A percentile compares a stretch with the other conserved stretches of the same genome.
phyloP scores from a whole-genome alignment of 805 yeast genomes.

The Yarrowia porcina region DNA sequence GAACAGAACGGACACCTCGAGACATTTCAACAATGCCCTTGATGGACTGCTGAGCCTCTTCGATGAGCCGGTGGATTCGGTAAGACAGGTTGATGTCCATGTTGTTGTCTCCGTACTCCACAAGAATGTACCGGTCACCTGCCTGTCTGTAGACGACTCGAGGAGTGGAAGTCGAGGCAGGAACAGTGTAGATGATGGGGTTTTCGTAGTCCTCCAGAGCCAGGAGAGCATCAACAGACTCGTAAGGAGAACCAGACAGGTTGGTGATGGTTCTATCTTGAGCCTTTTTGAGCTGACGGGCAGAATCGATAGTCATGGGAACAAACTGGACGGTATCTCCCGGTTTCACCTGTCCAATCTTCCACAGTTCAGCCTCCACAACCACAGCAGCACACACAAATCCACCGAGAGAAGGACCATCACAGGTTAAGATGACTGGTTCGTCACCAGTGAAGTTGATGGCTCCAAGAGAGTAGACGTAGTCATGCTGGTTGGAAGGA shows the following conservation, averaged over 20 bases:
- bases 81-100: slow-evolving; percentile 84
- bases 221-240: slow-evolving; percentile 61
- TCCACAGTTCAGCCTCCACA: slow-evolving; percentile 96
- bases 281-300: slow-evolving; percentile 56
- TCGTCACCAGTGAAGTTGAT: slow-evolving; percentile 98
- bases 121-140: slow-evolving; percentile 88
- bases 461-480: slow-evolving; percentile 94
- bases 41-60: slow-evolving; percentile 65
- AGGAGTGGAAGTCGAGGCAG: slow-evolving; percentile 53
- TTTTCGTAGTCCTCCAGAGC: slow-evolving; percentile 58
- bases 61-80: slow-evolving; percentile 78
- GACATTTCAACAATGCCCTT: slow-evolving; percentile 91
- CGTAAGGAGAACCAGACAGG: slow-evolving; percentile 44
- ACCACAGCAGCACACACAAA: slow-evolving; percentile 97
- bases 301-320: slow-evolving; percentile 68
- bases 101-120: slow-evolving; percentile 87
- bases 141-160: slow-evolving; percentile 88
- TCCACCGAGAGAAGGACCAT: slow-evolving; percentile 97
- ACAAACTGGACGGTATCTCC: slow-evolving; percentile 82
- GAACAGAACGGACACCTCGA: slow-evolving; percentile 92
- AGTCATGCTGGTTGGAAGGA: slow-evolving; percentile 98
- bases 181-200: slow-evolving; percentile 62
- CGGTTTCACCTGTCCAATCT: slow-evolving; percentile 95
- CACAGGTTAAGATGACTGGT: slow-evolving; percentile 94
- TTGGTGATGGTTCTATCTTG: slow-evolving; percentile 50